phyloP scores from a whole-genome alignment of 2,329 filamentous ascomycete genomes.

The Colletotrichum liriopes region DNA sequence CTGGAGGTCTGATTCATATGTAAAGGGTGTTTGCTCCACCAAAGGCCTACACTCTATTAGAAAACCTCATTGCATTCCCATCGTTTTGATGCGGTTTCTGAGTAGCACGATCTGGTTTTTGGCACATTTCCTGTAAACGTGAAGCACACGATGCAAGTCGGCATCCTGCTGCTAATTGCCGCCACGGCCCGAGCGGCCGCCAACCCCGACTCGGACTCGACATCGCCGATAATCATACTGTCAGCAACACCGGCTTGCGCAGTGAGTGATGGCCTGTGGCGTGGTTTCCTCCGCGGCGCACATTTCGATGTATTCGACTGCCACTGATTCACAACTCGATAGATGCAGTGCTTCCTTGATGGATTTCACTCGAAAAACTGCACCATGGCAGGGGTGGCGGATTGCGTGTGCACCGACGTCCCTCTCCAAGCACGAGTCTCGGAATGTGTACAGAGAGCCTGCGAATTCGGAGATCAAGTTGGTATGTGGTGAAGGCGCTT shows the following conservation, averaged over 20 bases:
- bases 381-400: slow-evolving; percentile 17
- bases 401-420: slow-evolving; percentile 36
- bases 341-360: slow-evolving; percentile 37
- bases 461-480: slow-evolving; percentile 28
- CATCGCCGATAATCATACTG: slow-evolving; percentile 4
- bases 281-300: background rate
- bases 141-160: slow-evolving; percentile 5
- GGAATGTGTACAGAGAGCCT: slow-evolving; percentile 37
- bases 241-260: slow-evolving; percentile 30
- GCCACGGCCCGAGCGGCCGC: background rate
- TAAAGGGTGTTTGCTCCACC: background rate
- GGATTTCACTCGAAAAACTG: slow-evolving; percentile 28
- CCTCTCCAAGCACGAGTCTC: slow-evolving; percentile 32
- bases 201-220: background rate
- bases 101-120: background rate
- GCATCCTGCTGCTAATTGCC: slow-evolving; percentile 5
- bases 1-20: background rate
- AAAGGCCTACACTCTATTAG: too few relatives aligned
- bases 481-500: background rate
- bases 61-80: background rate
- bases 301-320: background rate
- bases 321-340: background rate
- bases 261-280: slow-evolving; percentile 3
- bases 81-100: background rate
- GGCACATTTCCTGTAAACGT: background rate